Evolutionary conservation across 2,329 filamentous ascomycete genomes (phyloP), one percentile per base, ranked within the genome.

Genomic region (Fusarium phyllophilum): DNA sequence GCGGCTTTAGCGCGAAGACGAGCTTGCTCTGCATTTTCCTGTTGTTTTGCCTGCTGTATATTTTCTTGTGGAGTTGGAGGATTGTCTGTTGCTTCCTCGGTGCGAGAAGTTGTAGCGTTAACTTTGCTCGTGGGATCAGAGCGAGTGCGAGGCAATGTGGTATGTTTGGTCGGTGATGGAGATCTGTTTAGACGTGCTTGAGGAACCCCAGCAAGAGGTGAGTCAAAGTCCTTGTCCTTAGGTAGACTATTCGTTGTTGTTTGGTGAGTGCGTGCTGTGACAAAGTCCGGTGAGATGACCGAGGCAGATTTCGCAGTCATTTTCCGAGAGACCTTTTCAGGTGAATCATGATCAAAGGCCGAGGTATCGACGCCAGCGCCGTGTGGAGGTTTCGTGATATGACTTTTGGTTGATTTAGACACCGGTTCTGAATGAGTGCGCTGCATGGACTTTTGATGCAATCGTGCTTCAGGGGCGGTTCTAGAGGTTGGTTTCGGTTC

Each of bases 161-260:
- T 57, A 12, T 66, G 54, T 59, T 82, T 84, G 9, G 77, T 67
- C 9, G 81, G 81, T 3, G 82, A 80, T 1, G 83, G 78, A 4
- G 84, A 81, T 56, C 83, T 84, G 76, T 87, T 87, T 9, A 86
- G 78, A 1, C 81, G 79, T 55, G 82, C 84, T 14, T 80, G 80
- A 9, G 82, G 84, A 17, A 81, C 75, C 48, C 88, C 84, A 3
- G 82, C 79, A 4, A 88, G 80, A 0, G 86, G 83, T 7, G 79
- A 79, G 11, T 77, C 79, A 12, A 77, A 75, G 11, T 80, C 66
- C 11, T 44, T 51, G 5, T 80, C 69, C 26, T 56, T 58, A 41
- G 75, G 77, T 13, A 79, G 70, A 44, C 73, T 74, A 34, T 81
- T 78, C 22, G 52, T 68, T 38, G 80, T 77, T 17, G 59, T 67